Percentiles rank a stretch among this genome's conserved stretches.
Evolutionary conservation across 2,329 filamentous ascomycete genomes (phyloP).

Genomic region (Fusarium anthophilum): DNA sequence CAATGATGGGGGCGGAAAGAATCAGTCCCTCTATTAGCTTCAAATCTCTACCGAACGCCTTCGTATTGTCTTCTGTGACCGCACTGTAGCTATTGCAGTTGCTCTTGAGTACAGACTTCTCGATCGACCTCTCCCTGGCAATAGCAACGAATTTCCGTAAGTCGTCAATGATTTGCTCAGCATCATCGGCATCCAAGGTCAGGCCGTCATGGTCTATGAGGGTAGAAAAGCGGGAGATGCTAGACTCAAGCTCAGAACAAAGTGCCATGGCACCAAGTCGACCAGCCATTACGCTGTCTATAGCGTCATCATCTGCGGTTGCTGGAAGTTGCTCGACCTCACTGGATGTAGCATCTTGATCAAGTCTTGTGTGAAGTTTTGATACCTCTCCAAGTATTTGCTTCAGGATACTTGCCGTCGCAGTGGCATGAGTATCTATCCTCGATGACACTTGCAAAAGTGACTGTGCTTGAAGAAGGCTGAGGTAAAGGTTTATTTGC

Average conservation of each 20-base stretch:
- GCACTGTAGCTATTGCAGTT: neutral
- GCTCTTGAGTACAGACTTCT: neutral
- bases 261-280: neutral
- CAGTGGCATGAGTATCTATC: neutral
- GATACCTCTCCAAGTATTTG: conserved; percentile 11
- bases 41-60: neutral
- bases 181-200: conserved; percentile 17
- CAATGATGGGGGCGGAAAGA: neutral
- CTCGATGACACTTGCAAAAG: conserved; percentile 8
- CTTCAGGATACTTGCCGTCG: conserved; percentile 8
- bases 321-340: neutral
- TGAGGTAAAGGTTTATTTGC: conserved; percentile 18
- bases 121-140: conserved; percentile 1
- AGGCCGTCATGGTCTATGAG: conserved; percentile 8
- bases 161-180: conserved; percentile 28
- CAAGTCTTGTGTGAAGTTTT: conserved; percentile 1
- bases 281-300: neutral
- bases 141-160: neutral
- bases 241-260: conserved; percentile 20
- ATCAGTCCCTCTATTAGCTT: conserved; percentile 13
- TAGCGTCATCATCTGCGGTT: neutral
- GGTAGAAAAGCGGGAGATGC: conserved; percentile 6
- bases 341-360: neutral
- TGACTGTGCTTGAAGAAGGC: conserved; percentile 19
- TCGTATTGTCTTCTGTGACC: neutral